Evolutionary conservation across 805 yeast genomes (phyloP), one percentile per base, ranked within the genome.

Genomic region (Zygosaccharomyces rouxii): DNA sequence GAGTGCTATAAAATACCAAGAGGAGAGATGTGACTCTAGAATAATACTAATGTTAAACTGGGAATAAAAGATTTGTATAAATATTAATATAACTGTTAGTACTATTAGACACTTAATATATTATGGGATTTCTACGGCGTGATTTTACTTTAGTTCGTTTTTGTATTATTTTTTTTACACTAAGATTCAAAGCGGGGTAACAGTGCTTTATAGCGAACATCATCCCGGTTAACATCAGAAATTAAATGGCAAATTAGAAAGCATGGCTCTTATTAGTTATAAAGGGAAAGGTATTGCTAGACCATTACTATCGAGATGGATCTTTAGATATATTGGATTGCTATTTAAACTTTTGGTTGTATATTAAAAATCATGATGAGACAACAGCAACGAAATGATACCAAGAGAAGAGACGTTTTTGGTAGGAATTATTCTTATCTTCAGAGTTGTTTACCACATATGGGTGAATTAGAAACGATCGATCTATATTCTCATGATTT

Each of bases 381-480:
- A 42, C 40, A 42, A 25, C 42, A 35, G 22, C 31, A 40, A 28
- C 37, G 37, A 16, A 33, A 52, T 49, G 54, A 45, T 40, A 29
- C 47, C 31, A 44, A 50, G 3, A 48, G 48, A 38, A 71, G 88
- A 53, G 96, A 88, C 60, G 66, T 83, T 3, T 82, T 84, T 65
- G 96, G 96, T 1, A 71, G 89, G 44, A 75, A 63, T 41, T 45
- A 55, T 13, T 64, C 69, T 1, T 58, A 57, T 44, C 38, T 66
- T 21, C 42, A 47, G 18, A 53, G 68, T 37, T 62, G 61, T 23
- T 50, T 56, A 11, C 51, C 57, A n/a, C 39, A 51, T 35, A 52
- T 52, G 10, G 46, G 51, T 13, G 42, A 50, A 7, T 47, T 62
- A 7, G 48, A 53, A 14, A 22, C 50, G 4, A 52, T 64, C 10